Conservation (phyloP, 140 eudicot species). For the Anethum foeniculum region DNA sequence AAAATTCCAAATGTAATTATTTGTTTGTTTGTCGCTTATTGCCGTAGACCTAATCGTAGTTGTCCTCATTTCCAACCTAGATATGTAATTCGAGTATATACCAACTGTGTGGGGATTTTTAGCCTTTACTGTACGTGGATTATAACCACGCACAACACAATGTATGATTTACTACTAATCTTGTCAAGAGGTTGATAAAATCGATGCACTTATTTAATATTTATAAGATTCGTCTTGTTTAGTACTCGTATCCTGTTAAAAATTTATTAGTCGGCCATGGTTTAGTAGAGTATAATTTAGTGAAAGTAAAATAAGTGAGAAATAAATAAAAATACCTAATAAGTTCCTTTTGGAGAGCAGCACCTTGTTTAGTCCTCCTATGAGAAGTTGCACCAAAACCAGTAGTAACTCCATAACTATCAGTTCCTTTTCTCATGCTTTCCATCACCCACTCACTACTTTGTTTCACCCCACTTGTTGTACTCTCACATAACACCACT, state of each 20-base stretch:
- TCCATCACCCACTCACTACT: conserved; percentile 29
- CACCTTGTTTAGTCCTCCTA: conserved; percentile 27
- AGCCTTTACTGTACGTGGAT: neutral
- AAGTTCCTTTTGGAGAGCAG: conserved; percentile 29
- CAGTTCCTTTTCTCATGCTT: conserved; percentile 21
- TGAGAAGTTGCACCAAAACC: conserved; percentile 34
- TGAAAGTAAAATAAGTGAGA: neutral
- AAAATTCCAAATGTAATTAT: too few species aligned
- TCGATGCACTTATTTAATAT: neutral
- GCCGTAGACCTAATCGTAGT: too few species aligned
- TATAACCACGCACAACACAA: neutral
- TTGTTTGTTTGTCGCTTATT: too few species aligned
- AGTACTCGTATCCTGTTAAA: too few species aligned
- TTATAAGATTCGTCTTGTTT: too few species aligned
- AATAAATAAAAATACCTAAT: conserved; percentile 4
- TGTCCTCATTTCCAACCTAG: too few species aligned
- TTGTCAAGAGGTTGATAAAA: neutral
- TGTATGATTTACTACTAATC: neutral
- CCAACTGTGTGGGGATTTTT: too few species aligned
- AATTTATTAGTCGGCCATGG: too few species aligned
- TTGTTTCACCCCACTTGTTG: conserved; percentile 17
- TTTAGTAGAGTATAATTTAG: too few species aligned
- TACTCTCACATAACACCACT: conserved; percentile 20
- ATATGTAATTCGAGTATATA: too few species aligned
- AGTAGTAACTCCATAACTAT: conserved; percentile 28